Base-by-base conservation (phyloP, 2,329 filamentous ascomycete species). In the Monascus ruber region DNA sequence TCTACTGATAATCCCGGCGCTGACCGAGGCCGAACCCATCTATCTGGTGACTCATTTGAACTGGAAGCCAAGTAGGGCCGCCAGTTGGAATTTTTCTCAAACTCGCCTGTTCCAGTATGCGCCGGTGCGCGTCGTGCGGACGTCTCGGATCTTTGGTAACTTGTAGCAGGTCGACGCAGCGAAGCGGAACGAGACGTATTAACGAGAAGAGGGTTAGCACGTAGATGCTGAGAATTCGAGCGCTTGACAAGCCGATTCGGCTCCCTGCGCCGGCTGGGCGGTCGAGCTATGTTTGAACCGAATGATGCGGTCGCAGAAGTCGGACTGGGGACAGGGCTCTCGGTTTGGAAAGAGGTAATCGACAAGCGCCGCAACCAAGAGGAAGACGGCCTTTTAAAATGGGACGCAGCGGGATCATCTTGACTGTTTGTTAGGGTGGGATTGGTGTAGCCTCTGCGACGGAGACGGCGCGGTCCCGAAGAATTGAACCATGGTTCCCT, bases 171-270 rank as follows among this genome's bases (percentile, higher is more conserved):
- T 42, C 77, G 68, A 41, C 71, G 70, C 40, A 79, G 64, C 24
- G 66, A 65, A 4, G 71, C 62, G n/a, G 70, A 58, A 41, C 63
- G 60, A 27, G 68, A 64, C 10, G 44, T 41, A 26, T 47, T 50
- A 10, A 47, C 35, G 35, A 53, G 48, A 8, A 62, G 53, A 8
- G 65, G 55, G 42, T 65, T 58, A 39, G 56, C 59, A 36, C 70
- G 55, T 33, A 64, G 63, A 47, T 68, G 68, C 36, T 74, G 63
- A 7, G 76, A 79, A 17, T 70, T 66, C 4, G 73, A 68, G 33
- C 77, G 71, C 59, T 81, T 81, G 38, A 81, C 72, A 6, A 81
- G 65, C 57, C 77, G 79, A 60, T 81, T 81, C 24, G 72, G 72
- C 24, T 47, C 44, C 47, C 58, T 55, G 43, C 53, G 53, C 40